These are phyloP conservation scores for Grosmannia penicillata DNA, from an alignment of 2,329 filamentous ascomycete species.

Conservation along the genomic window DNA sequence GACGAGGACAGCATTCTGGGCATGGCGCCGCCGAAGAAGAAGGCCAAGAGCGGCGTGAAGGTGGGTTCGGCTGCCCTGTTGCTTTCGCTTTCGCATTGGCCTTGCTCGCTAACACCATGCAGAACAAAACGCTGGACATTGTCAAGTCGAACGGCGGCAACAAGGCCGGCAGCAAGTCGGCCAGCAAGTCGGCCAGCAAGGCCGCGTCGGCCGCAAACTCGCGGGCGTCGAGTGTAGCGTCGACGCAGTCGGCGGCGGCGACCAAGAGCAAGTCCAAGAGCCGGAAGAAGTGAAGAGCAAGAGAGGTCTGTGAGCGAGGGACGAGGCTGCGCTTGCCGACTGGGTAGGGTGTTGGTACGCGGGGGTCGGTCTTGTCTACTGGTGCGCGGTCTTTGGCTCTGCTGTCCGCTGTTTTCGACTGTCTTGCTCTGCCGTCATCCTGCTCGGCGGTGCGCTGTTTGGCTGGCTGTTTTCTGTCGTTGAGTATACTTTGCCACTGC, in stretches of 20 bases:
- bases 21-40: slow-evolving; percentile 75
- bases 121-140: slow-evolving; percentile 91
- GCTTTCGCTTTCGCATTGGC: background rate
- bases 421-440: too few relatives aligned
- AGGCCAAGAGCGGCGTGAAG: slow-evolving; percentile 78
- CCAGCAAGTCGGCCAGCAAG: slow-evolving; percentile 41
- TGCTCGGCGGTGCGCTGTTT: too few relatives aligned
- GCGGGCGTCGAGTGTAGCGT: slow-evolving; percentile 76
- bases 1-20: slow-evolving; percentile 71
- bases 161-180: too few relatives aligned
- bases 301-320: too few relatives aligned
- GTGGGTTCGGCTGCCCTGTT: slow-evolving; percentile 31
- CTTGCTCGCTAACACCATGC: slow-evolving; percentile 4
- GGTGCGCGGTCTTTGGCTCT: too few relatives aligned
- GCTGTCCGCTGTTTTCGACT: too few relatives aligned
- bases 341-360: too few relatives aligned
- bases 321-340: too few relatives aligned
- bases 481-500: too few relatives aligned
- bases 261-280: slow-evolving; percentile 12
- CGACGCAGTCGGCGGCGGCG: slow-evolving; percentile 43
- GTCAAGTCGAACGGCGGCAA: slow-evolving; percentile 24
- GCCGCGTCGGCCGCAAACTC: slow-evolving; percentile 64
- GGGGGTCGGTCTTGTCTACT: too few relatives aligned
- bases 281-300: slow-evolving; percentile 6
- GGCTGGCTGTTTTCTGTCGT: too few relatives aligned